phyloP scores from a whole-genome alignment of 108 stramenopile species.

The Thalassiosira profunda region DNA sequence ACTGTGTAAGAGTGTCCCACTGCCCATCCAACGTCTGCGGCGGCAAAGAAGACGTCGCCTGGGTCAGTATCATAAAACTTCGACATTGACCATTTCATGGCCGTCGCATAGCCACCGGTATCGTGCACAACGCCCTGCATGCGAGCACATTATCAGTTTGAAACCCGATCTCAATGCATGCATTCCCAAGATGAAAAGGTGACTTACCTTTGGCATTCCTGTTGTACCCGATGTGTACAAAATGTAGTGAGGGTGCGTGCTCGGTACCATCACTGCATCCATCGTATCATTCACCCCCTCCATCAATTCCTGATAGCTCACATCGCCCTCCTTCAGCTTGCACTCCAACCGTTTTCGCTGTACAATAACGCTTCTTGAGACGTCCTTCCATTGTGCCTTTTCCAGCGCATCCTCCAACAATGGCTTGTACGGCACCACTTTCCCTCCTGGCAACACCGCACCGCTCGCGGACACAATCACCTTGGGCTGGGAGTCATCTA shows the following conservation, averaged over 20 bases:
- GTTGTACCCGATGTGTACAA: constrained; percentile 65
- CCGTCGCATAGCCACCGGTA: constrained; percentile 68
- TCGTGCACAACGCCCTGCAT: constrained; percentile 77
- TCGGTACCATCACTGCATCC: constrained; percentile 53
- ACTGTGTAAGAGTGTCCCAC: constrained; percentile 77
- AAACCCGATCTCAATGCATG: too few species aligned
- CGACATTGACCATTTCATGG: constrained; percentile 72
- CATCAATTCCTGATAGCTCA: constrained; percentile 52
- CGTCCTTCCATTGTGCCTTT: constrained; percentile 42
- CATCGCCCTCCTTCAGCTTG: constrained; percentile 36
- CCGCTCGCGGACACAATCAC: constrained; percentile 70
- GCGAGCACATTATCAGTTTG: too few species aligned
- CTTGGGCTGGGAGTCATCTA: constrained; percentile 74
- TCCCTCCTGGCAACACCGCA: constrained; percentile 59
- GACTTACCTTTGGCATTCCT: constrained; percentile 62
- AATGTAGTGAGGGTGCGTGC: constrained; percentile 62
- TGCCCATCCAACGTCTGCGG: constrained; percentile 80
- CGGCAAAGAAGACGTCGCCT: constrained; percentile 82
- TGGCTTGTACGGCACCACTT: constrained; percentile 67
- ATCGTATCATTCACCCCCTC: constrained; percentile 2
- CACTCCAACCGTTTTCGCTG: constrained; percentile 53
- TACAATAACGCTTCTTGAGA: constrained; percentile 54
- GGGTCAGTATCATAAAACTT: constrained; percentile 57
- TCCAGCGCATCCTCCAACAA: constrained; percentile 67
- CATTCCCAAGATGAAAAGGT: background rate